phyloP scores from a whole-genome alignment of 2,329 filamentous ascomycete genomes.

The Xylaria sp. region DNA sequence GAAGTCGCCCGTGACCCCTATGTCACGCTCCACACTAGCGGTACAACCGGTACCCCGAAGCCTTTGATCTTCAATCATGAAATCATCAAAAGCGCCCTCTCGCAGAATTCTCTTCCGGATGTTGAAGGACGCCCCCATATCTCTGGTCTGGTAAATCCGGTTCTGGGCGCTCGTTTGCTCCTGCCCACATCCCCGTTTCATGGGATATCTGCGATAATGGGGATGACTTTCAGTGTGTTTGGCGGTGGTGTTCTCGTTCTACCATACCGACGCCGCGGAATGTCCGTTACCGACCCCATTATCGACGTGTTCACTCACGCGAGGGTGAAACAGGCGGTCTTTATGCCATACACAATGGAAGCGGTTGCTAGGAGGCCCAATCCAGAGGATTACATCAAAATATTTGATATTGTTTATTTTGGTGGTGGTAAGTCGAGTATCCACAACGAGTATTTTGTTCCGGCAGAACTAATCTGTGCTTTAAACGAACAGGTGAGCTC shows the following conservation, averaged over 20 bases:
- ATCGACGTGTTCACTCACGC: constrained; percentile 23
- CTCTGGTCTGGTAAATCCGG: constrained; percentile 13
- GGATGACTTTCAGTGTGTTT: constrained; percentile 24
- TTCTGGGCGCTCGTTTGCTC: constrained; percentile 25
- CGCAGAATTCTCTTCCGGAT: constrained; percentile 22
- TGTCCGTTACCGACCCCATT: constrained; percentile 19
- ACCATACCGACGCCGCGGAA: constrained; percentile 29
- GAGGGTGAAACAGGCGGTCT: constrained; percentile 17
- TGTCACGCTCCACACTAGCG: constrained; percentile 31
- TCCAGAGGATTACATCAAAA: constrained; percentile 27
- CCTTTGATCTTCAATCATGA: constrained; percentile 23
- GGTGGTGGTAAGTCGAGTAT: constrained; percentile 30
- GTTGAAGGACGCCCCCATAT: constrained; percentile 23
- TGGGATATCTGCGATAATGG: constrained; percentile 22
- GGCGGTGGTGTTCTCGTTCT: constrained; percentile 28
- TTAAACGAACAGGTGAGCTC: constrained; percentile 20
- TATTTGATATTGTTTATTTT: constrained; percentile 25
- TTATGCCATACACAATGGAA: constrained; percentile 35
- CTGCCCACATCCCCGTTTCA: constrained; percentile 29
- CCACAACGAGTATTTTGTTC: not conserved
- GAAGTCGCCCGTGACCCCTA: constrained; percentile 30
- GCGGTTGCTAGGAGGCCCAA: constrained; percentile 26
- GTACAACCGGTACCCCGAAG: constrained; percentile 32
- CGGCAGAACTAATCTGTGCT: not conserved
- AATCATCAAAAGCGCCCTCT: constrained; percentile 13